Conservation (phyloP, 805 yeast species). For the Spathaspora boniae region DNA sequence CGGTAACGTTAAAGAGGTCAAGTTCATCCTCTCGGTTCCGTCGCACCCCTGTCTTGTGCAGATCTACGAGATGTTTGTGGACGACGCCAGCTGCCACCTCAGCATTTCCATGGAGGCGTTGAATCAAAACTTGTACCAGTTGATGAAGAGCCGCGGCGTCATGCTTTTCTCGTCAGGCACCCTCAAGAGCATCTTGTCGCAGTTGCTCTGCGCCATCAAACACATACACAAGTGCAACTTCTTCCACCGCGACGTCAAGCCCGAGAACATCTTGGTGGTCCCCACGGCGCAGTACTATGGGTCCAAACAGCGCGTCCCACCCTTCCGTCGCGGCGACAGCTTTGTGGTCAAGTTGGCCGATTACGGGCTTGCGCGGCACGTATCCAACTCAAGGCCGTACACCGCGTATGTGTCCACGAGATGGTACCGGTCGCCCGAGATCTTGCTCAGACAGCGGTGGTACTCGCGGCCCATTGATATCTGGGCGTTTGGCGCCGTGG, state of each 20-base stretch:
- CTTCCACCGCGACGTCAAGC: conserved; percentile 90
- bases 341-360: conserved; percentile 76
- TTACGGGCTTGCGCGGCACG: conserved; percentile 71
- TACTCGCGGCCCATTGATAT: conserved; percentile 73
- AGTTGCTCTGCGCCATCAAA: conserved; percentile 68
- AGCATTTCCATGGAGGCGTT: conserved; percentile 88
- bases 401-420: conserved; percentile 81
- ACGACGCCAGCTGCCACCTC: conserved; percentile 52
- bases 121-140: conserved; percentile 77
- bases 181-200: conserved; percentile 64
- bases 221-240: conserved; percentile 73
- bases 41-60: conserved; percentile 72
- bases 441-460: conserved; percentile 56
- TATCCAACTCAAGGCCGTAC: conserved; percentile 49
- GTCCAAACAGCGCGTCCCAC: conserved; percentile 35
- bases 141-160: conserved; percentile 60
- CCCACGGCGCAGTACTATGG: conserved; percentile 55
- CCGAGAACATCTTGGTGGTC: conserved; percentile 81
- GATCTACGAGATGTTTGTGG: conserved; percentile 76
- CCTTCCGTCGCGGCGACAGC: conserved; percentile 33
- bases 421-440: conserved; percentile 86
- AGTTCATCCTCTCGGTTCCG: conserved; percentile 63
- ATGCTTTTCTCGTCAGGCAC: conserved; percentile 54
- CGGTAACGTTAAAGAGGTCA: conserved; percentile 55
- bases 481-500: conserved; percentile 85